Evolutionary conservation across 768 basidiomycete species (phyloP), one percentile per base, ranked within the genome.

Genomic region (Agaricus blazei): DNA sequence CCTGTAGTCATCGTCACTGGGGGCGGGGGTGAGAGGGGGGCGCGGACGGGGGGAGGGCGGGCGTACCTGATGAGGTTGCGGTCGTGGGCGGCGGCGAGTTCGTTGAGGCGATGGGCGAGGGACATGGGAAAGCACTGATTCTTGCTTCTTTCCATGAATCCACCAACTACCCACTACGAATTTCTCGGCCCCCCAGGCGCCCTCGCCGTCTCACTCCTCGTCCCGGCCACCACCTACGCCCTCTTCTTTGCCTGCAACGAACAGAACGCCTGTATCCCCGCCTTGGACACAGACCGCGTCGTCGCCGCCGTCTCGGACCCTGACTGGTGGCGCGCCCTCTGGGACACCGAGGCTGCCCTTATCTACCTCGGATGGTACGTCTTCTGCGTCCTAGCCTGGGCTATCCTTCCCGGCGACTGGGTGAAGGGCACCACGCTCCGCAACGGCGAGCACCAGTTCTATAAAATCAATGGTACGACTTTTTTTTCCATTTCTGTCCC

Each of bases 401-500:
- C 73, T 4, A 63, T 93, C 48, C 72, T 98, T 11, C 97, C 84
- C 1, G 84, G 83, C 3, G 86, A 90, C 57, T 75, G 76, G 73
- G 75, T 93, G 4, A 75, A 87, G 46, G 93, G 93, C 24, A 80
- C 74, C 26, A 73, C 75, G 7, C 68, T 96, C 62, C 79, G 97
- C 45, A 85, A 83, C 41, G 95, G 95, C 0, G 76, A 74, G 52
- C 85, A 78, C 64, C 86, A 89, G 67, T 71, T 78, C 57, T 99
- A 99, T 78, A 98, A 91, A 74, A 93, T 97, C 57, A 98, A 99
- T 73, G 95, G 95, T 94, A 65, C 62, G 79, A 69, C 24, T 40
- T 37, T 29, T 26, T 46, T 24, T 11, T 49, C 47, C 9, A 15
- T 24, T 46, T 51, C 36, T 53, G 29, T 51, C 48, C 43, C 36